Evolutionary conservation across 1,284 basidiomycete species (phyloP), one percentile per base, ranked within the genome.

Genomic region (Leccinum cinnamomeum): DNA sequence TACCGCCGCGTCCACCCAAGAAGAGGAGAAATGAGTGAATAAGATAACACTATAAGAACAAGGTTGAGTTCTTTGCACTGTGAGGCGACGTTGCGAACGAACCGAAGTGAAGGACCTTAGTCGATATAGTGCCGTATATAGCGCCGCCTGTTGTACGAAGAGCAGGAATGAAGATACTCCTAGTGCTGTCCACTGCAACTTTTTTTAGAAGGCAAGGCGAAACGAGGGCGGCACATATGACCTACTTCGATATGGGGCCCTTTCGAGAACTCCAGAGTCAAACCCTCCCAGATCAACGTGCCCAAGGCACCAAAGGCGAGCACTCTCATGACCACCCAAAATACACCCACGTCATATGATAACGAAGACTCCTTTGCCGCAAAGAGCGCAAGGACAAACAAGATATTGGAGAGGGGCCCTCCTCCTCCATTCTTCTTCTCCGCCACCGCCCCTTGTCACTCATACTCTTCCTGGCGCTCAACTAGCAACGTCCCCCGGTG

Each of bases 401-500:
- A 74, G 35, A 84, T 74, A 74, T 89, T 86, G 30, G 30, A 33
- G 30, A 33, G 30, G 30, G 30, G 30, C 30, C 65, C 81, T 81
- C 70, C 89, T 83, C 35, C 81, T 89, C 89, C 58, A 85, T 72
- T 56, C 99, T 79, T 11, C 63, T 98, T 98, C 63, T 90, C 85
- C 67, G 86, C 85, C 50, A 97, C 68, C 60, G 35, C 35, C 35
- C 35, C 12, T 37, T 37, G 35, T 37, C 35, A 14, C 35, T 14
- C 14, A 14, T 37, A 37, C 14, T 14, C 37, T 37, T 37, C 37
- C 37, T 37, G 12, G 91, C 88, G 37, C 37, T 3, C 37, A 39
- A 7, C 37, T 8, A 39, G 3, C 37, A 39, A 39, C 16, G 37
- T 39, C 37, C 7, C 37, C 14, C 37, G 16, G 37, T 39, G 37